Conservation (phyloP, 495 filamentous ascomycete genomes). For the Copromyces sp. region DNA sequence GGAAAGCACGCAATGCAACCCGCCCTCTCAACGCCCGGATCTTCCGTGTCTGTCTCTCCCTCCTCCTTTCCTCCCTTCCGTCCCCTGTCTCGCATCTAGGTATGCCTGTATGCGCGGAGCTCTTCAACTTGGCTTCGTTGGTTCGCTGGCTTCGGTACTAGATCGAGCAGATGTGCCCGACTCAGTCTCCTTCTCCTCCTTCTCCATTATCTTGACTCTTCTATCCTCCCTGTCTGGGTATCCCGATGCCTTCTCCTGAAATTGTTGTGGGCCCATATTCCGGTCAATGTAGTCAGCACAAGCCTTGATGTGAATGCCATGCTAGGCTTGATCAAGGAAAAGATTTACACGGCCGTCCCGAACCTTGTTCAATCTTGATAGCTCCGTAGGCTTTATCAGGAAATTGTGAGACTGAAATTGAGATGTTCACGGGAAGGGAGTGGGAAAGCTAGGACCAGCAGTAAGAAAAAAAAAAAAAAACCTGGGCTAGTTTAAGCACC, state of each 20-base stretch:
- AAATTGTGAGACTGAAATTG: background rate
- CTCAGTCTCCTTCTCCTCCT: background rate
- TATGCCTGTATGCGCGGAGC: background rate
- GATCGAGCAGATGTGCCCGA: background rate
- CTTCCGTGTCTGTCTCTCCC: background rate
- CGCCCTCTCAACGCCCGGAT: background rate
- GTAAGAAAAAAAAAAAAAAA: background rate
- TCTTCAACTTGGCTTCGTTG: background rate
- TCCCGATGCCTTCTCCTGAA: background rate
- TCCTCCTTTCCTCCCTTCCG: background rate
- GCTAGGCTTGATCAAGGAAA: background rate
- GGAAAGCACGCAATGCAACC: background rate
- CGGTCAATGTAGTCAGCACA: background rate
- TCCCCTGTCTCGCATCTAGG: background rate
- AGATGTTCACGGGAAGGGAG: background rate
- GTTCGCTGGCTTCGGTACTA: background rate
- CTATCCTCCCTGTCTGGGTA: background rate
- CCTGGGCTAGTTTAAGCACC: background rate
- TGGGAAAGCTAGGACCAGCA: background rate
- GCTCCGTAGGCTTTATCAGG: background rate
- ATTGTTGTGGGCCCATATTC: background rate
- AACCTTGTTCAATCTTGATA: background rate
- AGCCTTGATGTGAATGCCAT: background rate
- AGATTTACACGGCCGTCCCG: background rate
- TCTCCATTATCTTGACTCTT: background rate